Conservation (phyloP, 2,329 filamentous ascomycete genomes). For the Aquanectria penicillioides region DNA sequence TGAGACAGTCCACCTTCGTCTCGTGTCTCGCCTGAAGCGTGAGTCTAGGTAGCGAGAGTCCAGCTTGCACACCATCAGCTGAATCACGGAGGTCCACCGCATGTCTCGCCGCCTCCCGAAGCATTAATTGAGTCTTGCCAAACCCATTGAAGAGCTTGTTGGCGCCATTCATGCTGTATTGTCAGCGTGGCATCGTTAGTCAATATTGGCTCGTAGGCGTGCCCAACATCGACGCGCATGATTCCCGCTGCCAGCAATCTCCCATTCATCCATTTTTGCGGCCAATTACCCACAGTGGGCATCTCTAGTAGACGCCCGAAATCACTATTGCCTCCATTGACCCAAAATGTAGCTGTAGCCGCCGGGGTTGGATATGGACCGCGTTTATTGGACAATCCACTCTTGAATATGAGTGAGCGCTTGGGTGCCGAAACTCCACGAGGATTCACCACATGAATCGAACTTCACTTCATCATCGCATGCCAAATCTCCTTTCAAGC, state of each 20-base stretch:
- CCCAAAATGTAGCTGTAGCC: background rate
- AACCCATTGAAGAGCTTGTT: background rate
- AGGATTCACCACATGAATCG: background rate
- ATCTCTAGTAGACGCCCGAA: no score
- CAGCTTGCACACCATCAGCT: background rate
- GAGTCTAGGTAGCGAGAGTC: constrained; percentile 3
- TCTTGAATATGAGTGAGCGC: no score
- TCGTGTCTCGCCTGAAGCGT: constrained; percentile 25
- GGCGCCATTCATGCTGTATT: background rate
- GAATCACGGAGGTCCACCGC: background rate
- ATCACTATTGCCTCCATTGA: no score
- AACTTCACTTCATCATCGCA: background rate
- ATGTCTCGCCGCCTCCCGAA: constrained; percentile 16
- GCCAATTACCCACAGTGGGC: no score
- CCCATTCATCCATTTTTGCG: background rate
- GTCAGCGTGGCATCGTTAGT: background rate
- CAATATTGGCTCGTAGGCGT: background rate
- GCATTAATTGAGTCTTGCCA: background rate
- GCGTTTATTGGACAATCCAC: no score
- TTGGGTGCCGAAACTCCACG: no score
- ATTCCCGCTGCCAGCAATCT: background rate
- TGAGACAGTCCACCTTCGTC: constrained; percentile 33
- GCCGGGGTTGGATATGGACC: background rate
- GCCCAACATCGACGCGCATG: no score
- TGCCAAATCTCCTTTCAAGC: background rate